Conservation (phyloP, 75 land plant species). For the Sequoiadendron giganteum region DNA sequence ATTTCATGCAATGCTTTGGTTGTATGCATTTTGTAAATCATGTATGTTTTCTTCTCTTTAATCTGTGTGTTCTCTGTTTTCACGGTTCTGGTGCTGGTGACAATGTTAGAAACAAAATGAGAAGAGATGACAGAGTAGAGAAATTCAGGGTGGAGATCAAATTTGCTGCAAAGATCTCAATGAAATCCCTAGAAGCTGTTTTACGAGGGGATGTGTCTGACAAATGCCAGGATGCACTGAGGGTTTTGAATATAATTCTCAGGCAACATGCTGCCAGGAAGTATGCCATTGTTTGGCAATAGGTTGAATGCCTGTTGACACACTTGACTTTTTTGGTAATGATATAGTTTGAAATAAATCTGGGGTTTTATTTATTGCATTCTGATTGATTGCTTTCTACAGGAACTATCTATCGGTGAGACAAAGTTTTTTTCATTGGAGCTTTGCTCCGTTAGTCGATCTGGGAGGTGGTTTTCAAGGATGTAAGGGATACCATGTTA, state of each 20-base stretch:
- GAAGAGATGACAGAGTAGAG: slow-evolving; percentile 16
- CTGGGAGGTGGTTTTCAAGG: slow-evolving; percentile 68
- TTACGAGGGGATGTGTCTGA: slow-evolving; percentile 35
- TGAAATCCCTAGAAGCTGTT: slow-evolving; percentile 40
- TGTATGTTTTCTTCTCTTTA: not conserved
- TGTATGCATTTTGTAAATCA: not conserved
- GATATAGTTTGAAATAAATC: not conserved
- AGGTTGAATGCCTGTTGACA: not conserved
- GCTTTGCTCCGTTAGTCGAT: slow-evolving; percentile 37
- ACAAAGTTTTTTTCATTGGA: slow-evolving; percentile 57
- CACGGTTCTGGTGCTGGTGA: slow-evolving; percentile 10
- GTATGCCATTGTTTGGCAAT: slow-evolving; percentile 18
- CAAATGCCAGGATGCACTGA: slow-evolving; percentile 62
- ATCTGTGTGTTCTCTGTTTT: not conserved
- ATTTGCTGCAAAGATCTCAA: slow-evolving; percentile 56
- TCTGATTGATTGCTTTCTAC: not conserved
- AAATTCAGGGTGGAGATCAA: slow-evolving; percentile 47
- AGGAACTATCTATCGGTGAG: slow-evolving; percentile 69
- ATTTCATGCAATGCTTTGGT: not conserved
- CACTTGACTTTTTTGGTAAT: not conserved
- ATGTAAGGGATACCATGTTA: slow-evolving; percentile 69
- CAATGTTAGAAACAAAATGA: slow-evolving; percentile 27
- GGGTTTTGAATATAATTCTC: slow-evolving; percentile 67
- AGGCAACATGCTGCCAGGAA: slow-evolving; percentile 54
- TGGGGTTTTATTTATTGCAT: not conserved